Conservation (phyloP, 768 basidiomycete genomes). For the Baorangia bicolor region DNA sequence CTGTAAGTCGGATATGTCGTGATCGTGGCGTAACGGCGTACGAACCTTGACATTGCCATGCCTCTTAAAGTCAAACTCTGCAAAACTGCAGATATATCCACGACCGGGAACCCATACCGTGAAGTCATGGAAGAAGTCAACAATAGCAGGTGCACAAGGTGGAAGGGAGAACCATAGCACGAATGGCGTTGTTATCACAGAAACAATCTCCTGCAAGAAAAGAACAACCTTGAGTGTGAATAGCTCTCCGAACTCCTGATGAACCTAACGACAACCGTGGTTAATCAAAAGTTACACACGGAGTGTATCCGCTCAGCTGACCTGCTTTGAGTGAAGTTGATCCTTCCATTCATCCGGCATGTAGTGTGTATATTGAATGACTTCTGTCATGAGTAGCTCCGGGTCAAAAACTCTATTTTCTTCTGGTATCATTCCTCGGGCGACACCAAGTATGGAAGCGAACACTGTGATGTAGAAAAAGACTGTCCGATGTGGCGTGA, state of each 20-base stretch:
- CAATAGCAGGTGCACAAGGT: slow-evolving; percentile 80
- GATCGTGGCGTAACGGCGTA: neutral
- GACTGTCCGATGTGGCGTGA: slow-evolving; percentile 89
- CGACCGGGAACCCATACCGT: slow-evolving; percentile 95
- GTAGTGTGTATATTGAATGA: slow-evolving; percentile 93
- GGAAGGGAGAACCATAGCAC: slow-evolving; percentile 94
- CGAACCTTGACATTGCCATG: slow-evolving; percentile 88
- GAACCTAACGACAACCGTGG: slow-evolving; percentile 53
- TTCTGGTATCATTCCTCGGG: slow-evolving; percentile 94
- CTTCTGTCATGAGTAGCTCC: slow-evolving; percentile 87
- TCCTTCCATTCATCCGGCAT: slow-evolving; percentile 93
- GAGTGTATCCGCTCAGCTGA: slow-evolving; percentile 26
- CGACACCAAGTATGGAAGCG: slow-evolving; percentile 82
- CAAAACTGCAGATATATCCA: slow-evolving; percentile 97
- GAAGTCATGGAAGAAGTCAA: slow-evolving; percentile 99
- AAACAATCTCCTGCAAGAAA: slow-evolving; percentile 85
- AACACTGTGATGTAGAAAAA: slow-evolving; percentile 92
- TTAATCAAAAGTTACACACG: neutral
- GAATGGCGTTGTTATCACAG: slow-evolving; percentile 91
- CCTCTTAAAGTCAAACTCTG: slow-evolving; percentile 95
- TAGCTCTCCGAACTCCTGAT: slow-evolving; percentile 86
- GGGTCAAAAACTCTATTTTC: slow-evolving; percentile 94
- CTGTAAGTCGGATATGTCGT: neutral
- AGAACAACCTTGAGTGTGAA: slow-evolving; percentile 92
- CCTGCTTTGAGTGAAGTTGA: slow-evolving; percentile 85